phyloP scores from a whole-genome alignment of 768 basidiomycete species.

The Fomitopsis serialis region DNA sequence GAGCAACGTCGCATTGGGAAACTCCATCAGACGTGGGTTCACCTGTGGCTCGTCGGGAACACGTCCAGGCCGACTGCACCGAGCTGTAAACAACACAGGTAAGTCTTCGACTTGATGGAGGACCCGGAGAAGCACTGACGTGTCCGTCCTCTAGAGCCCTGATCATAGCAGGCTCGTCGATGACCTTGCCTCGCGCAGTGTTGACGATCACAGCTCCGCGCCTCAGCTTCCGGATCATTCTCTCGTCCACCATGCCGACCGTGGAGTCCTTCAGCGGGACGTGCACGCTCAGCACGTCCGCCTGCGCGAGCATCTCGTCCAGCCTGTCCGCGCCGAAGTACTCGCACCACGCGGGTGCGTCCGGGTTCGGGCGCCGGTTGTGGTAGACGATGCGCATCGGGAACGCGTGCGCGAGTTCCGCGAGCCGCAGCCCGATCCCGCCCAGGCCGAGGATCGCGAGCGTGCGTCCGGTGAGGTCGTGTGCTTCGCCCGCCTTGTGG shows the following conservation, averaged over 20 bases:
- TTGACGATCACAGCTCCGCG: slow-evolving; percentile 76
- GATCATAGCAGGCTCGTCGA: slow-evolving; percentile 86
- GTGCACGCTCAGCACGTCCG: slow-evolving; percentile 85
- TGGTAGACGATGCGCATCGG: slow-evolving; percentile 90
- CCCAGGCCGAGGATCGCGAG: slow-evolving; percentile 73
- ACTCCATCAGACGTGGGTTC: slow-evolving; percentile 73
- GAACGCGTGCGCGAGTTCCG: slow-evolving; percentile 70
- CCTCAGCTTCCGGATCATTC: slow-evolving; percentile 73
- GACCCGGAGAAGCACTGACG: slow-evolving; percentile 41
- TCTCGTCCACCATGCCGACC: slow-evolving; percentile 66
- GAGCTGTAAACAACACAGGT: slow-evolving; percentile 38
- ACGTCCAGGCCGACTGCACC: slow-evolving; percentile 82
- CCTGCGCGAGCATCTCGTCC: slow-evolving; percentile 55
- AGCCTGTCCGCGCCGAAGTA: slow-evolving; percentile 62
- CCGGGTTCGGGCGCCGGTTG: slow-evolving; percentile 48
- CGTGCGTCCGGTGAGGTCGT: slow-evolving; percentile 65
- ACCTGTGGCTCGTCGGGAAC: slow-evolving; percentile 77
- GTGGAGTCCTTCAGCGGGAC: slow-evolving; percentile 77
- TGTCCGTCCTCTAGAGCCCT: slow-evolving; percentile 82
- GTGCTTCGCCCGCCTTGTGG: slow-evolving; percentile 40
- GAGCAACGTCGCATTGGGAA: slow-evolving; percentile 77
- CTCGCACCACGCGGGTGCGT: slow-evolving; percentile 68
- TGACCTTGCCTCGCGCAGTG: slow-evolving; percentile 86
- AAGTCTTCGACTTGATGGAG: not conserved
- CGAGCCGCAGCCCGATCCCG: slow-evolving; percentile 69